Base-by-base conservation (phyloP, 768 basidiomycete species). In the Lactarius hengduanensis region DNA sequence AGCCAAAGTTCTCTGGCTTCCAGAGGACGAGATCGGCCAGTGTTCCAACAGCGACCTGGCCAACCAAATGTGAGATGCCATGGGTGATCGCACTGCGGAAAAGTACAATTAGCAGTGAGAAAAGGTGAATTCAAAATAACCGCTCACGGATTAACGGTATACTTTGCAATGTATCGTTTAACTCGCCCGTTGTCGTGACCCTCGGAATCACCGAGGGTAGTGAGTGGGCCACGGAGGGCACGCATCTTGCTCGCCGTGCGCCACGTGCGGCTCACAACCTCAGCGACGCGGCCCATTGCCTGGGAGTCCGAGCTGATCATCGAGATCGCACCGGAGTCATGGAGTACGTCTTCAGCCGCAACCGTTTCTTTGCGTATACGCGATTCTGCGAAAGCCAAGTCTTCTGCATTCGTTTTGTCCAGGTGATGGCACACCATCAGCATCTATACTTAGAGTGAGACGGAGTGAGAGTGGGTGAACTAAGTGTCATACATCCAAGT, bases 391-490 rank as follows among this genome's bases (percentile, higher is more conserved):
- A 99, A 99, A 1, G 91, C 86, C 50, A 98, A 82, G 71, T 99
- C 97, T 78, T 99, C 97, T 1, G 90, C 85, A 70, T 96, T 94
- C n/a, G 82, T 84, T 71, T 81, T 86, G 78, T 97, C 94, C 63
- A 99, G 85, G 76, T 99, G 96, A 75, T 99, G 96, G 76, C 95
- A 97, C n/a, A 98, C 95, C 94, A 98, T 98, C 28, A 98, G 82
- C 97, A 98, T 99, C 96, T 97, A 71, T 32, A 9, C 10, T 47
- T 20, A 45, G 11, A 54, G 58, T 45, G 50, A 65, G 16, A 16
- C 59, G 53, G 41, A 64, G 47, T 70, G 34, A 50, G 26, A 26
- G 57, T 16, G 47, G 43, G 63, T 7, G 8, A 26, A 26, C 36
- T 36, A 38, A 20, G 43, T 50, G 6, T 74, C 90, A 74, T 72